Percentiles rank a stretch among this genome's conserved stretches.
These are phyloP conservation scores for Ganoderma resinaceum DNA, from an alignment of 1,284 basidiomycete species.

Conservation along the genomic window DNA sequence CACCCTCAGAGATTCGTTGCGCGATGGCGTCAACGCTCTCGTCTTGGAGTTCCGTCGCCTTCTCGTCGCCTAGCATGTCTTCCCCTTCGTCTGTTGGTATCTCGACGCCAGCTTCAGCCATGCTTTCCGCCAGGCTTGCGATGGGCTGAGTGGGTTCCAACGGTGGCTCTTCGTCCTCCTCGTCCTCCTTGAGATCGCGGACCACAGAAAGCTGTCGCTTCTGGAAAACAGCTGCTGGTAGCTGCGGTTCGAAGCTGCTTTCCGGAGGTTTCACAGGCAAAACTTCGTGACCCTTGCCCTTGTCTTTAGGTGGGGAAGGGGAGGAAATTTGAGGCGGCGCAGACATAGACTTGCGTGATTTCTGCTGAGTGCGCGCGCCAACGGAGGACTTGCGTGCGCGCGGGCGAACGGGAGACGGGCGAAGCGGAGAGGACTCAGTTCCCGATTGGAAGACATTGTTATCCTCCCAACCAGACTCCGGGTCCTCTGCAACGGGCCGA, in stretches of 20 bases:
- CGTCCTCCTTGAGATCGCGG: slow-evolving; percentile 30
- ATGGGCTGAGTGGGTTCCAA: not conserved
- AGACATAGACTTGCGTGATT: slow-evolving; percentile 71
- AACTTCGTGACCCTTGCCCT: slow-evolving; percentile 28
- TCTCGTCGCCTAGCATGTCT: slow-evolving; percentile 30
- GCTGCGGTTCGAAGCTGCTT: slow-evolving; percentile 61
- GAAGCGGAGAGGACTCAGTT: slow-evolving; percentile 75
- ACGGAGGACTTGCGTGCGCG: slow-evolving; percentile 55
- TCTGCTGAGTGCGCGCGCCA: slow-evolving; percentile 30
- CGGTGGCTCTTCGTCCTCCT: slow-evolving; percentile 21
- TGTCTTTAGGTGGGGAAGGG: slow-evolving; percentile 32
- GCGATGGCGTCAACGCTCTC: slow-evolving; percentile 44
- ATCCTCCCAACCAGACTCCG: slow-evolving; percentile 86
- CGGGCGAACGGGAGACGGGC: slow-evolving; percentile 61
- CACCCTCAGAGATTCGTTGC: slow-evolving; percentile 45
- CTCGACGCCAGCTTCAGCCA: slow-evolving; percentile 15
- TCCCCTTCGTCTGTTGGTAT: slow-evolving; percentile 15
- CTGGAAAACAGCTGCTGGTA: slow-evolving; percentile 47
- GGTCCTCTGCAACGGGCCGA: slow-evolving; percentile 45
- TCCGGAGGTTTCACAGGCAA: slow-evolving; percentile 37
- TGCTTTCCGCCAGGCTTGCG: slow-evolving; percentile 13
- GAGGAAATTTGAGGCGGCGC: slow-evolving; percentile 65
- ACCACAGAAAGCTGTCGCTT: slow-evolving; percentile 26
- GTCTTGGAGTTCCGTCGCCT: slow-evolving; percentile 35
- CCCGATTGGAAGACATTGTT: slow-evolving; percentile 87